Base-by-base conservation (phyloP, 805 yeast genomes). In the Suhomyces tanzawaensis region DNA sequence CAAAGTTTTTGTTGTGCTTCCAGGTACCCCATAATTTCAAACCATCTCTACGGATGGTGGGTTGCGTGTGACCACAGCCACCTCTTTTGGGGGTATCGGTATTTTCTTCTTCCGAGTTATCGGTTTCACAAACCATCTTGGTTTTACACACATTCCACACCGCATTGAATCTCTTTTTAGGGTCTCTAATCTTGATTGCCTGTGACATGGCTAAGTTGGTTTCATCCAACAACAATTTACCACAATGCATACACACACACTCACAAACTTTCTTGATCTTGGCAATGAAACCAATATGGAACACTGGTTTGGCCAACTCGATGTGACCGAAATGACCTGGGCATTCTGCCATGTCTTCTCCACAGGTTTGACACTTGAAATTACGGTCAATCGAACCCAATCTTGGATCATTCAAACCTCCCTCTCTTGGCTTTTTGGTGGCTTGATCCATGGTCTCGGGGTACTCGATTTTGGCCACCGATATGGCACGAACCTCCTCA, bases 381-480 rank as follows among this genome's bases (percentile, higher is more conserved):
- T 90, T 91, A 63, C 99, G 82, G 66, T 93, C 99, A 53, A 93
- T 90, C 4, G 97, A 85, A 35, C 99, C 99, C 45, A 93, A 74
- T 54, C 98, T 81, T 44, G 99, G 98, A 63, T 95, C 99, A 60
- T 90, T 91, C 46, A 93, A 72, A 44, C 99, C 99, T 47, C 97
- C 97, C 49, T 89, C 90, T 62, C 97, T 81, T 33, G 98, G 97
- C 48, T 86, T 85, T 58, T 85, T 84, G 42, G 95, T 89, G 27
- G 96, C 80, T 64, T 90, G 97, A 64, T 93, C 99, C 96, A 93
- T 93, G n/a, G 97, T 93, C 67, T 93, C 99, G 16, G 99, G 99
- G 57, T 85, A 93, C 65, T 91, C 97, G 57, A 93, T 88, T 60
- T 93, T 93, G 29, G 97, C 98, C 43, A 95, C 99, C 45, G 96